Percentiles rank a stretch among this genome's conserved stretches.
phyloP scores from a whole-genome alignment of 768 basidiomycete genomes.

The Boletus pseudopeckii region DNA sequence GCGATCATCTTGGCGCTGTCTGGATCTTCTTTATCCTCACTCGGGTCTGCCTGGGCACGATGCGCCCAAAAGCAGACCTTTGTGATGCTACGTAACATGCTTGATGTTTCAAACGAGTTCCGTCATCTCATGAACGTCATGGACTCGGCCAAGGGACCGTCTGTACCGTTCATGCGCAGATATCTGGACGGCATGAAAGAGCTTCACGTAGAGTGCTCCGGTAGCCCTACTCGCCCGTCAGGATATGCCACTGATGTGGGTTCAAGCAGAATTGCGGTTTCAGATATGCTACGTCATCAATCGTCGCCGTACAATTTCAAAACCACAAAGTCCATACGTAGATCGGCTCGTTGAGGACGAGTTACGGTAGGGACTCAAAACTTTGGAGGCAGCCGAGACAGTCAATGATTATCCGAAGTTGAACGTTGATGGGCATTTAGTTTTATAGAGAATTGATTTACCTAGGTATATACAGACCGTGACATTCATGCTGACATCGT shows the following conservation, averaged over 20 bases:
- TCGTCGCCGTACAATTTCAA: slow-evolving; percentile 45
- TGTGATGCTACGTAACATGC: slow-evolving; percentile 50
- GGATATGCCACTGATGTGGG: slow-evolving; percentile 32
- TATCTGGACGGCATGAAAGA: slow-evolving; percentile 60
- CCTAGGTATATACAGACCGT: no score
- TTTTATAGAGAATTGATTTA: background rate
- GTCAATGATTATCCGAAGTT: background rate
- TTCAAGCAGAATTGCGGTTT: slow-evolving; percentile 51
- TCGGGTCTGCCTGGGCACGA: slow-evolving; percentile 67
- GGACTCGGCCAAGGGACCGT: slow-evolving; percentile 46
- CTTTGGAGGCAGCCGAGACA: background rate
- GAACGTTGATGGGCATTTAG: background rate
- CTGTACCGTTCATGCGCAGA: slow-evolving; percentile 66
- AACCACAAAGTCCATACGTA: slow-evolving; percentile 43
- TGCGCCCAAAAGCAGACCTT: slow-evolving; percentile 49
- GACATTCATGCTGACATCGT: background rate
- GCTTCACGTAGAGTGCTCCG: slow-evolving; percentile 48
- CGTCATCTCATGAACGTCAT: slow-evolving; percentile 44
- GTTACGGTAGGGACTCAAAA: slow-evolving; percentile 43
- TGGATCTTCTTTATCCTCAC: slow-evolving; percentile 51
- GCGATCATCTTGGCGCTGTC: slow-evolving; percentile 63
- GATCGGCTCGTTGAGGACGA: slow-evolving; percentile 49
- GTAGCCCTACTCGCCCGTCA: slow-evolving; percentile 20
- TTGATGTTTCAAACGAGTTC: slow-evolving; percentile 46
- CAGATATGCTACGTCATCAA: slow-evolving; percentile 57